phyloP scores from a whole-genome alignment of 345 rosid species.

The Anacardium occidentale region DNA sequence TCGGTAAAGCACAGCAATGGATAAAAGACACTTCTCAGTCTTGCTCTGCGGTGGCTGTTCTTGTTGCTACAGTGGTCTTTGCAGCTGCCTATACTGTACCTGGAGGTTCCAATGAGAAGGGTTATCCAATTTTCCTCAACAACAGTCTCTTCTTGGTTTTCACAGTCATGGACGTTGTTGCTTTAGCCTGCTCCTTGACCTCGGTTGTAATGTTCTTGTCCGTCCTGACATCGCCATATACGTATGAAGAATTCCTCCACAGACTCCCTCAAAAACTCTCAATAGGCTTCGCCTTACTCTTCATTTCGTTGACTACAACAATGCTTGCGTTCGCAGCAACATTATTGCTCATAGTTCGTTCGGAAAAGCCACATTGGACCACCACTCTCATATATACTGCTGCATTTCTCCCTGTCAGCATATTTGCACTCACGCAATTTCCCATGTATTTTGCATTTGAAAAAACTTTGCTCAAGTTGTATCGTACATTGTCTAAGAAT shows the following conservation, averaged over 20 bases:
- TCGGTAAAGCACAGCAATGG: neutral
- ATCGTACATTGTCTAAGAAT: too few relatives aligned
- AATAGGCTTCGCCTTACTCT: constrained; percentile 28
- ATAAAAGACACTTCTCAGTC: constrained; percentile 17
- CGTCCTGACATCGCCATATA: constrained; percentile 22
- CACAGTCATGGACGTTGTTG: constrained; percentile 24
- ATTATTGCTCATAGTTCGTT: constrained; percentile 25
- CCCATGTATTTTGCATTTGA: constrained; percentile 14
- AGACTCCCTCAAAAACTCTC: constrained; percentile 22
- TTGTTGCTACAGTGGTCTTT: neutral
- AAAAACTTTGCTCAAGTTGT: neutral
- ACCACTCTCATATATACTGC: constrained; percentile 19
- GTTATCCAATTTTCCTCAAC: constrained; percentile 19
- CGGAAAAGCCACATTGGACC: constrained; percentile 11
- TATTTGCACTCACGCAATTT: neutral
- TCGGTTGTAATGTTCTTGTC: constrained; percentile 33
- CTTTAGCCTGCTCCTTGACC: constrained; percentile 26
- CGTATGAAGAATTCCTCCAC: constrained; percentile 7
- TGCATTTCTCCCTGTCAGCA: constrained; percentile 11
- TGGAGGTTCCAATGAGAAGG: constrained; percentile 1
- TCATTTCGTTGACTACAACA: constrained; percentile 23
- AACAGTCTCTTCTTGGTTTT: constrained; percentile 21
- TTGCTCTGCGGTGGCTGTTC: constrained; percentile 27
- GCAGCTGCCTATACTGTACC: neutral
- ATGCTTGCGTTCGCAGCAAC: constrained; percentile 28